Base-by-base conservation (phyloP, 306 rosid genomes). In the Castanospermum australe region DNA sequence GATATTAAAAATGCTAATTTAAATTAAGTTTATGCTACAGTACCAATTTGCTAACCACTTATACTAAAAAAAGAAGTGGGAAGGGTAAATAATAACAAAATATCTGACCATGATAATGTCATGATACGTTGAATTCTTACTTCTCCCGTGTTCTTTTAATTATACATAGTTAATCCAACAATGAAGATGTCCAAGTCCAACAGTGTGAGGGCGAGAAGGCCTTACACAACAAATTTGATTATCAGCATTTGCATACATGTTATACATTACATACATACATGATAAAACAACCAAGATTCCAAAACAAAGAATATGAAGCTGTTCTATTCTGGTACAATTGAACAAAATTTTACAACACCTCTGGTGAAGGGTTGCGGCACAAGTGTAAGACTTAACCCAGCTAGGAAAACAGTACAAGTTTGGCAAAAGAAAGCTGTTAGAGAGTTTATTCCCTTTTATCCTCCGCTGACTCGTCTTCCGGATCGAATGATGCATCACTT, bases 381-480 rank as follows among this genome's bases (percentile, higher is more conserved):
- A 81, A 48, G 66, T 52, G 63, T 35, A 48, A 20, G 86, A 82
- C 82, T 76, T 39, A 25, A 75, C 47, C 52, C 59, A 18, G 28
- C 59, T 22, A 52, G 56, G 41, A 78, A 74, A 73, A 41, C 80
- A 50, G 56, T 57, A 67, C 25, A 47, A 32, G 22, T 44, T 75
- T 13, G 61, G 57, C 42, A 38, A 61, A 48, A 54, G 55, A 64
- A 67, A 45, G 15, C 42, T 64, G 56, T 48, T 62, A 47, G n/a
- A 21, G 57, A 33, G 45, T 59, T 86, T 83, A 94, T 82, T 91
- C 97, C 84, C 97, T 87, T 87, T 94, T 92, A 73, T 90, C 93
- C 87, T 90, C 98, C 84, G 88, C 98, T 33, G 81, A 12, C 7
- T 86, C 93, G 8, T 89, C 88, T 12, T 89, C 96, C 77, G 86